Evolutionary conservation across 805 yeast species (phyloP).

Genomic region (Brettanomyces naardenensis): DNA sequence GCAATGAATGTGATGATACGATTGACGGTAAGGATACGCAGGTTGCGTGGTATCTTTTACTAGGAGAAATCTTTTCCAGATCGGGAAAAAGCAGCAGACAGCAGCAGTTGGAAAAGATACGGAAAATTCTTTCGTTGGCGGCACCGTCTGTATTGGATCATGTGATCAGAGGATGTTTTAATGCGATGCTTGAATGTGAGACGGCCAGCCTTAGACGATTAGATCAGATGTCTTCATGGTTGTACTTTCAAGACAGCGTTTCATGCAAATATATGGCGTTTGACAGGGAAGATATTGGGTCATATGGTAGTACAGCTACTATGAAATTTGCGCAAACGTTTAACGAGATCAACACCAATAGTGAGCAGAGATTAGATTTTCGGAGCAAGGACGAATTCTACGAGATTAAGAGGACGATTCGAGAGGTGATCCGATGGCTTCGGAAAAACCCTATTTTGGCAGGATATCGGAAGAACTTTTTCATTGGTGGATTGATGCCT

Average conservation of each 20-base stretch:
- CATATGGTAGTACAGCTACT: constrained; percentile 48
- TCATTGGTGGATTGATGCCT: too few relatives aligned
- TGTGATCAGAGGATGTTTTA: constrained; percentile 66
- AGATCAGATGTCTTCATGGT: constrained; percentile 63
- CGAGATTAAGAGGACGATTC: constrained; percentile 30
- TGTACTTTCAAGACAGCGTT: constrained; percentile 60
- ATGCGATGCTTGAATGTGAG: constrained; percentile 55
- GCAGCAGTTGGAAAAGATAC: constrained; percentile 31
- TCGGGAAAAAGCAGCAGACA: constrained; percentile 36
- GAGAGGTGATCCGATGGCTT: constrained; percentile 17
- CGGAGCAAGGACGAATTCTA: constrained; percentile 30
- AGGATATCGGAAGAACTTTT: too few relatives aligned
- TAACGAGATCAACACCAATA: constrained; percentile 40
- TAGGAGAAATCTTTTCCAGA: constrained; percentile 53
- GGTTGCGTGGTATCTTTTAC: constrained; percentile 58
- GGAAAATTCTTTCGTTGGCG: constrained; percentile 30
- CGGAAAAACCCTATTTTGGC: not conserved
- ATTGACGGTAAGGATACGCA: constrained; percentile 48
- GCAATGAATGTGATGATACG: constrained; percentile 9
- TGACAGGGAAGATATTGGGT: constrained; percentile 25
- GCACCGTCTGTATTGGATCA: constrained; percentile 48
- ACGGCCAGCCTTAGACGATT: constrained; percentile 50
- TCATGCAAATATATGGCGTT: constrained; percentile 39
- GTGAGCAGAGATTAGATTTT: constrained; percentile 12
- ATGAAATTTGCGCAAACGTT: constrained; percentile 58